Evolutionary conservation across 306 rosid species (phyloP).

Genomic region (Acacia melanoxylon): DNA sequence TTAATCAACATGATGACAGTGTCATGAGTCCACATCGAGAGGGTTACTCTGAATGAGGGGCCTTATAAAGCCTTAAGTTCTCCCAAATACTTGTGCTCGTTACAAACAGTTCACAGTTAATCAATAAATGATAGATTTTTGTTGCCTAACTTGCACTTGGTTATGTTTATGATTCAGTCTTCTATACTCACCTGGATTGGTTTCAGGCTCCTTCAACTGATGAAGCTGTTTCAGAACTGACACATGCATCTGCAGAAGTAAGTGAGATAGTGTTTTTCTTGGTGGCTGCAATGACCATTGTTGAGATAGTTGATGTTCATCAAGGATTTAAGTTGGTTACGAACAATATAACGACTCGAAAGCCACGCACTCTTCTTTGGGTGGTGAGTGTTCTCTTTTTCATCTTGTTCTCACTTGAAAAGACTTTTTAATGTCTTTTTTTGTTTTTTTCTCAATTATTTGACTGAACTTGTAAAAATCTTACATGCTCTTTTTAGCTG

Average conservation of each 20-base stretch:
- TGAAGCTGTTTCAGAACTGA: constrained; percentile 79
- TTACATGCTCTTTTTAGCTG: neutral
- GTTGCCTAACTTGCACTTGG: constrained; percentile 4
- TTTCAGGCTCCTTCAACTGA: constrained; percentile 91
- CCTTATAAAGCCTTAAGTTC: too few species aligned
- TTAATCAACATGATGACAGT: constrained; percentile 1
- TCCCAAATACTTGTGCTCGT: neutral
- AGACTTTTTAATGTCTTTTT: constrained; percentile 10
- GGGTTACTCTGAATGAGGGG: too few species aligned
- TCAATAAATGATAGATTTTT: neutral
- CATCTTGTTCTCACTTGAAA: constrained; percentile 15
- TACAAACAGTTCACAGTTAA: neutral
- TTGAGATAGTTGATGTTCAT: constrained; percentile 89
- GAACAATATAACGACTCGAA: constrained; percentile 88
- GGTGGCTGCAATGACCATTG: constrained; percentile 97
- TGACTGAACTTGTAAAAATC: neutral
- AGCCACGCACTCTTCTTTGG: constrained; percentile 90
- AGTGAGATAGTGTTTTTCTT: constrained; percentile 95
- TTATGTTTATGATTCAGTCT: constrained; percentile 5
- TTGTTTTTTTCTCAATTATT: neutral
- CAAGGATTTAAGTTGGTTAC: constrained; percentile 97
- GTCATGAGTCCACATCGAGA: too few species aligned
- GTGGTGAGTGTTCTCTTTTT: constrained; percentile 66
- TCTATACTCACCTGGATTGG: constrained; percentile 21
- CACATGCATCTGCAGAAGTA: constrained; percentile 87